Conservation (phyloP, 805 yeast genomes). For the Trichomonascus vanleenenianus region DNA sequence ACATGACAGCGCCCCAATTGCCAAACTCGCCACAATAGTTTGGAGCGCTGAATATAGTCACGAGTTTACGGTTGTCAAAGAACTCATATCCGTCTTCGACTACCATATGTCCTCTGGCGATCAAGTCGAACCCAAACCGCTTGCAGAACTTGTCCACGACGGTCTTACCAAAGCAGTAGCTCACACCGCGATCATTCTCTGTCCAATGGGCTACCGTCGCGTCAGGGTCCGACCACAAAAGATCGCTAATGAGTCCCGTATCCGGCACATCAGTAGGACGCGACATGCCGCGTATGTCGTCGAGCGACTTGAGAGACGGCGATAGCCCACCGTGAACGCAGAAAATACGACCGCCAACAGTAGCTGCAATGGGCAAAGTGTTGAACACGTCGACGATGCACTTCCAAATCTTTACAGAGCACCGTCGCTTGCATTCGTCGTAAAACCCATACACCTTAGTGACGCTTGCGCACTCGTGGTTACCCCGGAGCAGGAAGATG, state of each 20-base stretch:
- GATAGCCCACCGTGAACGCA: conserved; percentile 77
- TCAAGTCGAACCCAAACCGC: conserved; percentile 66
- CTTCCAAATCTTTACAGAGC: conserved; percentile 86
- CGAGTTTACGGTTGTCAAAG: conserved; percentile 58
- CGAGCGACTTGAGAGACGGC: conserved; percentile 62
- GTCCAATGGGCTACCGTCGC: conserved; percentile 70
- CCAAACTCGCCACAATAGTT: conserved; percentile 69
- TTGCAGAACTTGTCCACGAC: conserved; percentile 64
- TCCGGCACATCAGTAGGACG: conserved; percentile 79
- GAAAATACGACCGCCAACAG: conserved; percentile 85
- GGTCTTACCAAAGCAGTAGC: conserved; percentile 62
- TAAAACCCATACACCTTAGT: conserved; percentile 93
- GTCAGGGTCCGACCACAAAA: conserved; percentile 76
- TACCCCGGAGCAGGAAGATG: conserved; percentile 82
- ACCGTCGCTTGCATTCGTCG: conserved; percentile 90
- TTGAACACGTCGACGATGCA: conserved; percentile 84
- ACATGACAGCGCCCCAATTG: conserved; percentile 96
- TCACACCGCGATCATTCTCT: conserved; percentile 72
- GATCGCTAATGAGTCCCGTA: conserved; percentile 60
- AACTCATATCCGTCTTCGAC: conserved; percentile 69
- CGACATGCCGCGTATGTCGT: conserved; percentile 58
- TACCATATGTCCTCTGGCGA: conserved; percentile 77
- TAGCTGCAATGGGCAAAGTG: conserved; percentile 86
- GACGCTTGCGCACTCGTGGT: conserved; percentile 93
- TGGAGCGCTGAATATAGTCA: conserved; percentile 62